phyloP scores from a whole-genome alignment of 352 stramenopile genomes.

The Pythium dissotocum region DNA sequence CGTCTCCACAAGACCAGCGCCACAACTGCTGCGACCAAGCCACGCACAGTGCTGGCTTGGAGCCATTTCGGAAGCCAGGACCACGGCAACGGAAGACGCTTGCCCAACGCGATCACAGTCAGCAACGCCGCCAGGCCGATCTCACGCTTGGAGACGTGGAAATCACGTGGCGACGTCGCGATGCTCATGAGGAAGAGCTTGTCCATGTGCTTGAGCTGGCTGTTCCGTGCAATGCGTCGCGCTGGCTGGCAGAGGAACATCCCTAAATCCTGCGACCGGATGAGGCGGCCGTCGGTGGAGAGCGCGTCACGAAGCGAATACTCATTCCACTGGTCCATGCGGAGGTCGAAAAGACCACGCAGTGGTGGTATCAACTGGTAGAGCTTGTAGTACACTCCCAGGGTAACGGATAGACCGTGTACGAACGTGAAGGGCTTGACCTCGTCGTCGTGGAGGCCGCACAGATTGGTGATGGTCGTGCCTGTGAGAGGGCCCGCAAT shows the following conservation, averaged over 20 bases:
- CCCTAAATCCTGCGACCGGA: slow-evolving; percentile 40
- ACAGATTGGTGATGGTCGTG: slow-evolving; percentile 51
- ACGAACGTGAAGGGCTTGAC: slow-evolving; percentile 33
- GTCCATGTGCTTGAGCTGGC: slow-evolving; percentile 59
- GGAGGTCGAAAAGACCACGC: slow-evolving; percentile 42
- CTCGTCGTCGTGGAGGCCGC: slow-evolving; percentile 40
- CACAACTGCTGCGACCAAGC: neutral
- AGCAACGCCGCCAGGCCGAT: slow-evolving; percentile 14
- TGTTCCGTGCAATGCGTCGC: slow-evolving; percentile 51
- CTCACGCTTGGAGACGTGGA: slow-evolving; percentile 15
- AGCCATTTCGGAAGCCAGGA: slow-evolving; percentile 12
- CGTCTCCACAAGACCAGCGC: slow-evolving; percentile 15
- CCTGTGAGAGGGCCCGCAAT: slow-evolving; percentile 67
- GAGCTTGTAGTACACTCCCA: slow-evolving; percentile 48
- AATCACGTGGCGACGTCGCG: slow-evolving; percentile 50
- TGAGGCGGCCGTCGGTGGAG: slow-evolving; percentile 37
- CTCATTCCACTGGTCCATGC: slow-evolving; percentile 58
- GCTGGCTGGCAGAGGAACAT: slow-evolving; percentile 49
- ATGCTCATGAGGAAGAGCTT: slow-evolving; percentile 75
- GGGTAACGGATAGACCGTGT: slow-evolving; percentile 36
- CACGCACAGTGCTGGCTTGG: neutral
- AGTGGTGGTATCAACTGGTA: slow-evolving; percentile 45
- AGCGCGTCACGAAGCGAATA: slow-evolving; percentile 41
- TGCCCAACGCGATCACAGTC: slow-evolving; percentile 3
- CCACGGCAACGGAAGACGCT: neutral